Evolutionary conservation across 306 rosid species (phyloP).

Genomic region (Quercus parvula): DNA sequence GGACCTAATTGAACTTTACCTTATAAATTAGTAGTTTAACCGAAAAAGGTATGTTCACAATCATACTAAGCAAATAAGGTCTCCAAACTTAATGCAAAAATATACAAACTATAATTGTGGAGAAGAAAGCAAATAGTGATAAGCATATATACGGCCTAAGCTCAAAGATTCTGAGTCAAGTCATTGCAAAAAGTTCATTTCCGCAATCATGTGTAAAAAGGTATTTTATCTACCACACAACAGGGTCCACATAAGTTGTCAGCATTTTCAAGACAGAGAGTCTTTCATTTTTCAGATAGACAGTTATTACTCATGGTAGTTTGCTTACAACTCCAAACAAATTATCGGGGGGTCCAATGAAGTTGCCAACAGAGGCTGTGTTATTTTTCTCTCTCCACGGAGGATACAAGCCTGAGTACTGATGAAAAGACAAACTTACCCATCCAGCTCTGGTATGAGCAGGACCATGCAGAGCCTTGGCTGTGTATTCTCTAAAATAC

Average conservation of each 20-base stretch:
- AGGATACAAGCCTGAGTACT: background rate
- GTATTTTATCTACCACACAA: no score
- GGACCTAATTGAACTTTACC: no score
- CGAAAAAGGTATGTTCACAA: no score
- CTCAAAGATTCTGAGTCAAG: no score
- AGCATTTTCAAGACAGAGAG: background rate
- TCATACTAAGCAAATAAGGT: no score
- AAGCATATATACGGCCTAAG: background rate
- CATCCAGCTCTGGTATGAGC: slow-evolving; percentile 90
- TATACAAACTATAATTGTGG: no score
- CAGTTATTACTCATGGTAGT: background rate
- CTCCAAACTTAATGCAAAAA: no score
- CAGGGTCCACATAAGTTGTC: background rate
- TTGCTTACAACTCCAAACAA: background rate
- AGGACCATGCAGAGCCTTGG: slow-evolving; percentile 89
- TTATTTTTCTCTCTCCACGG: background rate
- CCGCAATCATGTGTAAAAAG: no score
- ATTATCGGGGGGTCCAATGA: no score
- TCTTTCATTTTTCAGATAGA: background rate
- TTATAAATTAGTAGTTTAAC: no score
- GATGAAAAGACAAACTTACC: slow-evolving; percentile 55
- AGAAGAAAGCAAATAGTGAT: no score
- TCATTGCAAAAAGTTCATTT: no score
- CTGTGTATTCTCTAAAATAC: slow-evolving; percentile 81
- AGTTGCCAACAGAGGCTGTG: background rate